phyloP scores from a whole-genome alignment of 495 filamentous ascomycete species.

The Bryoglossum gracile region DNA sequence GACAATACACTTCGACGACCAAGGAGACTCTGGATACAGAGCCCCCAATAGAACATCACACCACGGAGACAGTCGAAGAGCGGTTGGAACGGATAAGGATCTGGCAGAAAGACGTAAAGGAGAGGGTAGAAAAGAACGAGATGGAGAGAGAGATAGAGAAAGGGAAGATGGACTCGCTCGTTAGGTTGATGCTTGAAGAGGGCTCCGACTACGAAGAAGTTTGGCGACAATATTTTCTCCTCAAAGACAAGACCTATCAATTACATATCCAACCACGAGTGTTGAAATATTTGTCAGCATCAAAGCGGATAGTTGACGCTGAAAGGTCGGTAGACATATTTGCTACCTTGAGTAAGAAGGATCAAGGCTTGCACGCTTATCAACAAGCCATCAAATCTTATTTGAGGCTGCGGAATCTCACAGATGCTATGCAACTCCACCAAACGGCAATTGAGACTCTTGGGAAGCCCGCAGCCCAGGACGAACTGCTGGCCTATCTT shows the following conservation, averaged over 20 bases:
- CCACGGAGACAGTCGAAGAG: neutral
- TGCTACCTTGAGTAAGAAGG: slow-evolving; percentile 16
- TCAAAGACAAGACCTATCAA: slow-evolving; percentile 14
- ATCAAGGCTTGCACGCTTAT: slow-evolving; percentile 5
- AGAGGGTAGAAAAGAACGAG: neutral
- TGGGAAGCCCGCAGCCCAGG: slow-evolving; percentile 25
- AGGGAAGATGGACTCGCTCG: neutral
- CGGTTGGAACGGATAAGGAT: neutral
- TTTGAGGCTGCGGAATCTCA: slow-evolving; percentile 24
- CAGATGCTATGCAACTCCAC: slow-evolving; percentile 31
- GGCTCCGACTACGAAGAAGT: slow-evolving; percentile 21
- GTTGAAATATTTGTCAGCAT: slow-evolving; percentile 31
- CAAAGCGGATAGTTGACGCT: slow-evolving; percentile 29
- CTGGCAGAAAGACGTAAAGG: neutral
- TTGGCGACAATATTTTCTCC: slow-evolving; percentile 27
- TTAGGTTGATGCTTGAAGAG: slow-evolving; percentile 4
- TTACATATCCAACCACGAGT: slow-evolving; percentile 11
- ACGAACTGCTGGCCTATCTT: slow-evolving; percentile 28
- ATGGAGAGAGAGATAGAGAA: neutral
- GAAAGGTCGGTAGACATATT: slow-evolving; percentile 38
- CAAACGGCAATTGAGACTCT: slow-evolving; percentile 18
- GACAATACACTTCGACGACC: slow-evolving; percentile 29
- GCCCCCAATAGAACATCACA: neutral
- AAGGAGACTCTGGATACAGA: slow-evolving; percentile 4
- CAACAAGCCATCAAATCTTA: slow-evolving; percentile 17